phyloP scores from a whole-genome alignment of 108 stramenopile species.

The Fragilariopsis cylindrus region DNA sequence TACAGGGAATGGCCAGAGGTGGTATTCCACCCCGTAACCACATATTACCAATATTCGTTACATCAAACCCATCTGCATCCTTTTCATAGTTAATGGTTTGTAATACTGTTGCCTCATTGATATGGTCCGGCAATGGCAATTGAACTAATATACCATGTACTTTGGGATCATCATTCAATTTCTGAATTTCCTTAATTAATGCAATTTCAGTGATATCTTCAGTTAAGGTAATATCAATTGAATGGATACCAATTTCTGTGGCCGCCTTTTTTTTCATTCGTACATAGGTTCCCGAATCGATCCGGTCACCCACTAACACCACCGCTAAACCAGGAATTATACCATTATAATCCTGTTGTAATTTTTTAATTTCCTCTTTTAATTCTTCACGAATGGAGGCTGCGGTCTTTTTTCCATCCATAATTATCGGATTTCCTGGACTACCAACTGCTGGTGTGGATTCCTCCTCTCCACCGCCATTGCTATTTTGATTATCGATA shows the following conservation, averaged over 20 bases:
- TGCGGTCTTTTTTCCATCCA: slow-evolving; percentile 86
- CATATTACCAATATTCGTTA: slow-evolving; percentile 82
- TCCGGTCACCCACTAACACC: slow-evolving; percentile 82
- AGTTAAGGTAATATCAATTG: slow-evolving; percentile 71
- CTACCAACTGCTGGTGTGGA: too few relatives aligned
- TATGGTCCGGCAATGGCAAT: slow-evolving; percentile 88
- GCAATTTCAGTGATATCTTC: slow-evolving; percentile 74
- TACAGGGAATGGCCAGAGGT: slow-evolving; percentile 76
- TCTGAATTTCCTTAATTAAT: slow-evolving; percentile 57
- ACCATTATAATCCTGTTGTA: slow-evolving; percentile 25
- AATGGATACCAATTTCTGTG: slow-evolving; percentile 74
- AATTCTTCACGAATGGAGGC: slow-evolving; percentile 69
- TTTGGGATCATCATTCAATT: slow-evolving; percentile 70
- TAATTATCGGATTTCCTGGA: slow-evolving; percentile 34
- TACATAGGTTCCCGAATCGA: slow-evolving; percentile 92
- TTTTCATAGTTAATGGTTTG: slow-evolving; percentile 65
- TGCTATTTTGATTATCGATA: too few relatives aligned
- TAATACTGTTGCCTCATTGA: slow-evolving; percentile 78
- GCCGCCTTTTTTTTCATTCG: slow-evolving; percentile 96
- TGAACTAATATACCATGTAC: slow-evolving; percentile 97
- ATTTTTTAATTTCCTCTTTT: slow-evolving; percentile 39
- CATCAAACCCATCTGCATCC: slow-evolving; percentile 95
- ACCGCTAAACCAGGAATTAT: slow-evolving; percentile 86
- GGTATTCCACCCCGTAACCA: slow-evolving; percentile 36
- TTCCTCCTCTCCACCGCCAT: too few relatives aligned